Evolutionary conservation across 139 green algal species (phyloP).

Genomic region (Auxenochlorella pyrenoidosa): DNA sequence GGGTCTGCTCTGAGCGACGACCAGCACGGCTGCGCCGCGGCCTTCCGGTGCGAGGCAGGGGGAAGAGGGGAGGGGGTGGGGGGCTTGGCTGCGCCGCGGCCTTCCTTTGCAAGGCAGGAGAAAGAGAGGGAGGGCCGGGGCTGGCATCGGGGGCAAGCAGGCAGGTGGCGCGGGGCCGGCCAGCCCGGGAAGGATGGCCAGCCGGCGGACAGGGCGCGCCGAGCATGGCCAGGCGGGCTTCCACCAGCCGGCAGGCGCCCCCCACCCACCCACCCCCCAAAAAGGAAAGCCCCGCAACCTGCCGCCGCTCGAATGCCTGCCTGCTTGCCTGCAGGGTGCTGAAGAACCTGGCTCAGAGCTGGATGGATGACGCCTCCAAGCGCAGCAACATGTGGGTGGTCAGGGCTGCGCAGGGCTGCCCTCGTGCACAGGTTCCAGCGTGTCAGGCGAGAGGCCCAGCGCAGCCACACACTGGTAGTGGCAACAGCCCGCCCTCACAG

Average conservation of each 20-base stretch:
- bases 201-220: no score
- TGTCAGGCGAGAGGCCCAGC: no score
- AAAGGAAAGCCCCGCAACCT: no score
- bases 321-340: conserved; percentile 53
- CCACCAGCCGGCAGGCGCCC: no score
- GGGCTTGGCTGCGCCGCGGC: conserved; percentile 39
- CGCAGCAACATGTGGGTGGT: conserved; percentile 65
- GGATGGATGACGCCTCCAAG: conserved; percentile 77
- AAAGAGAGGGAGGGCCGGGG: no score
- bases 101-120: conserved; percentile 45
- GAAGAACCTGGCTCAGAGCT: conserved; percentile 69
- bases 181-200: no score
- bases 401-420: neutral
- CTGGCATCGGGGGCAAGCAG: neutral
- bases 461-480: no score
- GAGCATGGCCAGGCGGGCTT: no score
- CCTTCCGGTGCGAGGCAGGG: conserved; percentile 51
- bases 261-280: neutral
- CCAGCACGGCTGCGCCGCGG: conserved; percentile 42
- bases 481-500: no score
- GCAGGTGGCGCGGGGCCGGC: neutral
- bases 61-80: neutral
- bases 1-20: conserved; percentile 61
- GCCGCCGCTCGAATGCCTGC: neutral
- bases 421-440: no score